Percentiles rank a stretch among this genome's conserved stretches.
phyloP scores from a whole-genome alignment of 805 yeast genomes.

The Yamadazyma laniorum region DNA sequence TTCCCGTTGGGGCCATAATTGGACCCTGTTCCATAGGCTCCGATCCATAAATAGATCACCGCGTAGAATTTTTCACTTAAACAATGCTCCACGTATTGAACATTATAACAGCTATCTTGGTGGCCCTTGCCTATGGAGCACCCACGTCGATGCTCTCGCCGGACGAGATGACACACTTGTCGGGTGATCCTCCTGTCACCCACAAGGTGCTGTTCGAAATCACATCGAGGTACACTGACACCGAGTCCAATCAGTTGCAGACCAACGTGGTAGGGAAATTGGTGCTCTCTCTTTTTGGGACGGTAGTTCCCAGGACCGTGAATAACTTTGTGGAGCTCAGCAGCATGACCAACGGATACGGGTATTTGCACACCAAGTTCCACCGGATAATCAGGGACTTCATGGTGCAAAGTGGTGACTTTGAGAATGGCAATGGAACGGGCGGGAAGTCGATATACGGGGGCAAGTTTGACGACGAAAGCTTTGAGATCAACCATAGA shows the following conservation, averaged over 20 bases:
- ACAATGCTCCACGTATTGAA: slow-evolving; percentile 6
- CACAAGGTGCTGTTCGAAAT: slow-evolving; percentile 46
- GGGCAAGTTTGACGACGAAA: slow-evolving; percentile 46
- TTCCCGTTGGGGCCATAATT: no score
- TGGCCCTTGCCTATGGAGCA: background rate
- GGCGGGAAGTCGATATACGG: slow-evolving; percentile 80
- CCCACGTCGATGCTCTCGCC: slow-evolving; percentile 2
- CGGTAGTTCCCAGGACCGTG: slow-evolving; percentile 53
- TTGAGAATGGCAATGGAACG: slow-evolving; percentile 58
- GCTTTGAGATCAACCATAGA: slow-evolving; percentile 66
- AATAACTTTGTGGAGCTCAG: slow-evolving; percentile 32
- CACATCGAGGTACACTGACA: slow-evolving; percentile 22
- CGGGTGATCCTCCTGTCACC: slow-evolving; percentile 47
- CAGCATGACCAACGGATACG: slow-evolving; percentile 37
- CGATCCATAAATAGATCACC: no score
- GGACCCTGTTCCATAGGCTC: no score
- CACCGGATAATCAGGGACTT: slow-evolving; percentile 37
- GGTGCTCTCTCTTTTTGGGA: slow-evolving; percentile 63
- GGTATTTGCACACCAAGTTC: slow-evolving; percentile 67
- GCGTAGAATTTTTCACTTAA: no score
- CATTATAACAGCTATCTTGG: background rate
- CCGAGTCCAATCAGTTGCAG: slow-evolving; percentile 9
- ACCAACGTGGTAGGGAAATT: slow-evolving; percentile 39
- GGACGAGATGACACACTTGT: background rate
- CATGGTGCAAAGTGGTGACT: slow-evolving; percentile 42